These are phyloP conservation scores for Aspergillus tamarii DNA, from an alignment of 2,329 filamentous ascomycete species.

Conservation along the genomic window DNA sequence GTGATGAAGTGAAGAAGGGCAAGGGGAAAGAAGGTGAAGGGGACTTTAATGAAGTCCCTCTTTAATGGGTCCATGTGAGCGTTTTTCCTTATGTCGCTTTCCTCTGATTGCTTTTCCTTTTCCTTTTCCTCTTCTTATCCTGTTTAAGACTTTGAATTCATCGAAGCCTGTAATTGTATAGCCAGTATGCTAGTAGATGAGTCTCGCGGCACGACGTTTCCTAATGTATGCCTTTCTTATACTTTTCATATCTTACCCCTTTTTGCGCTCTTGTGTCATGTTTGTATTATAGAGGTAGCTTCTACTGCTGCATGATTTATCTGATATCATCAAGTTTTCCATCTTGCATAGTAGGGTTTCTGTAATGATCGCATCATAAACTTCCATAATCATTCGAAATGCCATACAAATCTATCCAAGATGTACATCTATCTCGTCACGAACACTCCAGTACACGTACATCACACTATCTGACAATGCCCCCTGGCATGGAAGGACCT, in stretches of 20 bases:
- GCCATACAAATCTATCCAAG: neutral
- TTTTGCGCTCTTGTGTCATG: neutral
- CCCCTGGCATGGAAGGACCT: neutral
- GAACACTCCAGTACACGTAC: neutral
- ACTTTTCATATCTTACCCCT: neutral
- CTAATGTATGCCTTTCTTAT: slow-evolving; percentile 13
- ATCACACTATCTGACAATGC: neutral
- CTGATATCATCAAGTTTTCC: neutral
- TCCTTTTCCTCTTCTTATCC: slow-evolving; percentile 21
- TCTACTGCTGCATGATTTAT: slow-evolving; percentile 8
- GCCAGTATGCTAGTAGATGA: slow-evolving; percentile 6
- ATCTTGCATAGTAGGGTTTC: neutral
- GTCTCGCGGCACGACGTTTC: neutral
- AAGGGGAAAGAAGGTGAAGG: slow-evolving; percentile 38
- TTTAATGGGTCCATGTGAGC: slow-evolving; percentile 24
- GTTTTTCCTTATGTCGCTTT: slow-evolving; percentile 18
- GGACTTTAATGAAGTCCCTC: slow-evolving; percentile 41
- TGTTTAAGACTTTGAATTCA: slow-evolving; percentile 3
- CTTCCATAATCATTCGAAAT: neutral
- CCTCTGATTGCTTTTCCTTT: slow-evolving; percentile 12
- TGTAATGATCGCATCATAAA: neutral
- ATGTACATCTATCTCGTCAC: neutral
- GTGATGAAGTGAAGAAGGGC: slow-evolving; percentile 24
- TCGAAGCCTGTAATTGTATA: slow-evolving; percentile 8
- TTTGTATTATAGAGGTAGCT: slow-evolving; percentile 22